Evolutionary conservation across 2,329 filamentous ascomycete species (phyloP).

Genomic region (Verticillium longisporum): DNA sequence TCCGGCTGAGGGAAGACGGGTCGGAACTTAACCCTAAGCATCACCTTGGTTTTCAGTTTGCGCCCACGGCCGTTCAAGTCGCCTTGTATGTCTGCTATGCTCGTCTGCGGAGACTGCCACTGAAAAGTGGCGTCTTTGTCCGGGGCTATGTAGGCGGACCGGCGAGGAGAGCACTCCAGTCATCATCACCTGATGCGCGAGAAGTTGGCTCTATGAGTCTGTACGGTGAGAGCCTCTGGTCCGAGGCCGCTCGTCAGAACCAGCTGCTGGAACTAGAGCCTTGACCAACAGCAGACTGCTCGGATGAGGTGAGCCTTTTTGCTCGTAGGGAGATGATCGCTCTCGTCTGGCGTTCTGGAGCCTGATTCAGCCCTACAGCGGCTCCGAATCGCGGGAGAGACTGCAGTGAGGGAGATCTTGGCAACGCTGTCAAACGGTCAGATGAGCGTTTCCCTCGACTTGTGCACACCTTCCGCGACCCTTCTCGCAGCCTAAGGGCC

Average conservation of each 20-base stretch:
- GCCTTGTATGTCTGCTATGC: slow-evolving; percentile 51
- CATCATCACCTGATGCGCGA: slow-evolving; percentile 43
- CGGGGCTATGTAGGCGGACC: slow-evolving; percentile 35
- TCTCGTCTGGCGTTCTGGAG: slow-evolving; percentile 13
- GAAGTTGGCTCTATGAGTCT: slow-evolving; percentile 65
- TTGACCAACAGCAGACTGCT: slow-evolving; percentile 38
- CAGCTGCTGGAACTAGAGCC: slow-evolving; percentile 56
- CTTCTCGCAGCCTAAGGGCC: slow-evolving; percentile 4
- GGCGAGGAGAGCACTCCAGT: slow-evolving; percentile 50
- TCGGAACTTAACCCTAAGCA: slow-evolving; percentile 98
- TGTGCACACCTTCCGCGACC: neutral
- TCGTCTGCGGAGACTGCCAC: slow-evolving; percentile 26
- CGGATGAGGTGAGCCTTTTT: slow-evolving; percentile 18
- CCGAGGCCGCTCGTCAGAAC: slow-evolving; percentile 70
- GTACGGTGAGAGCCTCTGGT: slow-evolving; percentile 66
- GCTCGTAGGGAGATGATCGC: slow-evolving; percentile 11
- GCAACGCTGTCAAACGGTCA: slow-evolving; percentile 43
- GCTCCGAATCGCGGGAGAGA: slow-evolving; percentile 2
- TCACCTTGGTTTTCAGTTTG: slow-evolving; percentile 66
- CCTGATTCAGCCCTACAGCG: slow-evolving; percentile 13
- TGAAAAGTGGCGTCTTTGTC: slow-evolving; percentile 41
- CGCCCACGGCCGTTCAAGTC: slow-evolving; percentile 62
- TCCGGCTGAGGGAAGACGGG: slow-evolving; percentile 51
- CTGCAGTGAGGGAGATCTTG: slow-evolving; percentile 34
- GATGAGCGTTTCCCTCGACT: slow-evolving; percentile 13